Evolutionary conservation across 2,329 filamentous ascomycete species (phyloP), one percentile per base, ranked within the genome.

Genomic region (Ophiocordyceps australis): DNA sequence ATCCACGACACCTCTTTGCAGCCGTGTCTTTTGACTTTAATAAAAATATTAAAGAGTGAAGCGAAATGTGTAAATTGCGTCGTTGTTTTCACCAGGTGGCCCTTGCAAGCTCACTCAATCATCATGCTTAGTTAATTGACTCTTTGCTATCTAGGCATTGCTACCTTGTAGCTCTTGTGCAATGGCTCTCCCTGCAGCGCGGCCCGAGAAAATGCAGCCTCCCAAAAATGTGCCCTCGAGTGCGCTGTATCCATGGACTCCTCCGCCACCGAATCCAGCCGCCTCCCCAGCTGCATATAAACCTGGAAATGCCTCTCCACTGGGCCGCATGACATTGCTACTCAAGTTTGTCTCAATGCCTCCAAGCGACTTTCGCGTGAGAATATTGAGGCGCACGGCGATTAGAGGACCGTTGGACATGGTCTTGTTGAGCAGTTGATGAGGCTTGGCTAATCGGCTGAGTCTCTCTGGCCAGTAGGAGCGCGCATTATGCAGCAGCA

Each of bases 161-260:
- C 22, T 11, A 7, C 22, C 15, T 4, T 24, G 9, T 7, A 52
- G 20, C 33, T 68, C 62, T 4, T 59, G 54, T 0, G 57, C 62
- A 35, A 73, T 60, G 1, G 57, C 64, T 8, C 57, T 47, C 0
- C 67, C 67, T 0, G 66, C 67, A 1, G 59, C 59, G 5, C 65
- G 46, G 0, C 68, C 67, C 0, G 66, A 71, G 35, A 73, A 73
- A 35, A 73, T 70, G 30, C 67, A 73, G 1, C 67, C 67, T 10
- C 67, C 67, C 4, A 73, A 36, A 37, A 73, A 73, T 0, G 67
- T 72, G 1, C 68, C 67, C 41, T 73, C 67, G 19, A 73, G 57
- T 2, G 67, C 62, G 35, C 54, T 68, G 36, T 73, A 72, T 0
- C 67, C 68, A 34, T 73, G 68, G 1, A 72, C 62, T 11, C 68